These are phyloP conservation scores for Misopates orontium DNA, from an alignment of 257 asterid species.

Conservation along the genomic window DNA sequence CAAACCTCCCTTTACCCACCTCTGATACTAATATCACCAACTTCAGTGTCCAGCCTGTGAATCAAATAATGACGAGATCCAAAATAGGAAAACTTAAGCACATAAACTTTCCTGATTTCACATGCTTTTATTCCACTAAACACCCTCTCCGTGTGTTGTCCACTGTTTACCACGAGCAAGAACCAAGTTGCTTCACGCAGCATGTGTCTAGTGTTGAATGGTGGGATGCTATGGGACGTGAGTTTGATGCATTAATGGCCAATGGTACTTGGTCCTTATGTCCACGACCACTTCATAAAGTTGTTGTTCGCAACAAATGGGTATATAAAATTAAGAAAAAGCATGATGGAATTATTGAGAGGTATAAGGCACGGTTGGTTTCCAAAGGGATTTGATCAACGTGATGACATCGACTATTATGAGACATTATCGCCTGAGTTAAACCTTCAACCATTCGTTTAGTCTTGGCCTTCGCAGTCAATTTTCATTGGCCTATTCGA, in stretches of 20 bases:
- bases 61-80: not conserved
- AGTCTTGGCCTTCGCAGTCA: too few relatives aligned
- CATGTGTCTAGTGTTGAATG: not conserved
- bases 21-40: too few relatives aligned
- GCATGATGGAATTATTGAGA: not conserved
- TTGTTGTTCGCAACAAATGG: not conserved
- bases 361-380: not conserved
- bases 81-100: not conserved
- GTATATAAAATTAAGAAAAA: too few relatives aligned
- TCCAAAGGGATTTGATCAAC: not conserved
- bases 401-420: not conserved
- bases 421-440: conserved; percentile 5
- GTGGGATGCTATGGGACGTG: conserved; percentile 1
- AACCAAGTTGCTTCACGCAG: conserved; percentile 12
- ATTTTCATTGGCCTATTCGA: too few relatives aligned
- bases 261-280: not conserved
- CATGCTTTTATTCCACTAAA: conserved; percentile 6
- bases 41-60: not conserved
- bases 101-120: conserved; percentile 1
- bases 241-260: not conserved
- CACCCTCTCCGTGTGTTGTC: not conserved
- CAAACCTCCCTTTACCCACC: too few relatives aligned
- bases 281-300: not conserved
- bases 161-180: not conserved
- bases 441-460: not conserved